Conservation (phyloP, 1,284 basidiomycete species). For the Boletus smithii region DNA sequence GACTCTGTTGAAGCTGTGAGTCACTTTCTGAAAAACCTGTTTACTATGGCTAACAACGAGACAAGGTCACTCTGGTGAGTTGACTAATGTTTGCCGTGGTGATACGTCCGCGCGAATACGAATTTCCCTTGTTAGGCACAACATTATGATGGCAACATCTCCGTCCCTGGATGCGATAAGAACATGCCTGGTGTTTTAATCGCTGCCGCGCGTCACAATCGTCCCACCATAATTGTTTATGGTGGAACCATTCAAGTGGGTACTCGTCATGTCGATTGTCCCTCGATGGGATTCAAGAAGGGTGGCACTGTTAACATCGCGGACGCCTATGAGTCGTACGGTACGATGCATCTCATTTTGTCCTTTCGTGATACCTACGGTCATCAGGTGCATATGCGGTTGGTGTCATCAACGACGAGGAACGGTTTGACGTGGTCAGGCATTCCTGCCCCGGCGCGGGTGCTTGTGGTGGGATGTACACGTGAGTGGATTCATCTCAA, state of each 20-base stretch:
- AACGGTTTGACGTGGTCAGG: conserved; percentile 76
- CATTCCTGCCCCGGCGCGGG: conserved; percentile 81
- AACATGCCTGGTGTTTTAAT: conserved; percentile 92
- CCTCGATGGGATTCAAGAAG: conserved; percentile 70
- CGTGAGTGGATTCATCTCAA: conserved; percentile 39
- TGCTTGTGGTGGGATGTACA: conserved; percentile 84
- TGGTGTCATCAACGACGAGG: conserved; percentile 72
- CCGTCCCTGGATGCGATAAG: conserved; percentile 85
- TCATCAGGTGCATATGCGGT: conserved; percentile 63
- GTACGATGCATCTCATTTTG: conserved; percentile 34
- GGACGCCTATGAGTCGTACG: conserved; percentile 82
- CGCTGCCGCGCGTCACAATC: conserved; percentile 79
- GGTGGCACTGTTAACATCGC: conserved; percentile 81
- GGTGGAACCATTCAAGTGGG: conserved; percentile 83
- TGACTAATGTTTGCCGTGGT: background rate
- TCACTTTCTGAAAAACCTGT: conserved; percentile 3
- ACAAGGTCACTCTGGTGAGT: conserved; percentile 63
- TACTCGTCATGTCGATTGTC: conserved; percentile 73
- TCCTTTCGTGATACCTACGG: conserved; percentile 1
- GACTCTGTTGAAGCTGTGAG: conserved; percentile 85
- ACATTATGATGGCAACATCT: conserved; percentile 85
- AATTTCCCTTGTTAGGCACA: conserved; percentile 52
- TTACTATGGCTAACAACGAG: conserved; percentile 4
- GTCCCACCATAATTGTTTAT: conserved; percentile 83
- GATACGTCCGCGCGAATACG: background rate